Percentiles rank a stretch among this genome's conserved stretches.
phyloP scores from a whole-genome alignment of 106 monocot species.

The Iris macrosiphon region DNA sequence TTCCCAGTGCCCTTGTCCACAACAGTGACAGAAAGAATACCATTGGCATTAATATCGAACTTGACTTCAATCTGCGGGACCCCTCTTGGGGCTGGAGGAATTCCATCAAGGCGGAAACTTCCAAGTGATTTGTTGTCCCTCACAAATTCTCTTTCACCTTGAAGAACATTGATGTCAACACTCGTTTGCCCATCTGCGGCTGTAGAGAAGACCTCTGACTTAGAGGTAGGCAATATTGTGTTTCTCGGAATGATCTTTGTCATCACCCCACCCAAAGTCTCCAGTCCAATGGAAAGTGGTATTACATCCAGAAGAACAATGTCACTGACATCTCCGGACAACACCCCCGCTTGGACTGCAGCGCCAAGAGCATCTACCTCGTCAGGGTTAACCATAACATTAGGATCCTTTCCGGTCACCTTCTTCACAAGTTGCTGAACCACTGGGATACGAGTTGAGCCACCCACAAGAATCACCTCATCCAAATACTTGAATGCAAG shows the following conservation, averaged over 20 bases:
- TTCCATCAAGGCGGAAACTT: slow-evolving; percentile 79
- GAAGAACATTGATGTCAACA: slow-evolving; percentile 74
- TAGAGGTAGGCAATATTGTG: slow-evolving; percentile 76
- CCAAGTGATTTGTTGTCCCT: slow-evolving; percentile 76
- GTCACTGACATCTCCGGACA: slow-evolving; percentile 78
- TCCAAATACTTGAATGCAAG: slow-evolving; percentile 61
- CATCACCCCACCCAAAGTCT: slow-evolving; percentile 79
- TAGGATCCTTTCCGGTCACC: slow-evolving; percentile 72
- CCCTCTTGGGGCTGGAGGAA: slow-evolving; percentile 70
- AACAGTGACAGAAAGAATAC: slow-evolving; percentile 66
- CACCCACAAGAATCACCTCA: slow-evolving; percentile 86
- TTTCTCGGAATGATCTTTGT: slow-evolving; percentile 86
- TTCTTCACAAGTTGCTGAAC: slow-evolving; percentile 76
- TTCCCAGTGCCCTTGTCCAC: slow-evolving; percentile 57
- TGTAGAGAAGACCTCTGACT: slow-evolving; percentile 79
- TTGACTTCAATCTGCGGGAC: slow-evolving; percentile 84
- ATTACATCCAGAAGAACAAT: slow-evolving; percentile 78
- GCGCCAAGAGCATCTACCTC: slow-evolving; percentile 86
- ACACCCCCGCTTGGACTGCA: slow-evolving; percentile 82
- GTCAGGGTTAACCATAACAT: slow-evolving; percentile 84
- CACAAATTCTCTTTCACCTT: slow-evolving; percentile 82
- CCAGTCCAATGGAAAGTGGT: slow-evolving; percentile 72
- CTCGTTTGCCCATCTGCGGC: slow-evolving; percentile 79
- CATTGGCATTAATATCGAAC: slow-evolving; percentile 86
- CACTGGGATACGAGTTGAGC: slow-evolving; percentile 76